These are phyloP conservation scores for Melanogaster broomeanus DNA, from an alignment of 768 basidiomycete genomes.

Conservation along the genomic window DNA sequence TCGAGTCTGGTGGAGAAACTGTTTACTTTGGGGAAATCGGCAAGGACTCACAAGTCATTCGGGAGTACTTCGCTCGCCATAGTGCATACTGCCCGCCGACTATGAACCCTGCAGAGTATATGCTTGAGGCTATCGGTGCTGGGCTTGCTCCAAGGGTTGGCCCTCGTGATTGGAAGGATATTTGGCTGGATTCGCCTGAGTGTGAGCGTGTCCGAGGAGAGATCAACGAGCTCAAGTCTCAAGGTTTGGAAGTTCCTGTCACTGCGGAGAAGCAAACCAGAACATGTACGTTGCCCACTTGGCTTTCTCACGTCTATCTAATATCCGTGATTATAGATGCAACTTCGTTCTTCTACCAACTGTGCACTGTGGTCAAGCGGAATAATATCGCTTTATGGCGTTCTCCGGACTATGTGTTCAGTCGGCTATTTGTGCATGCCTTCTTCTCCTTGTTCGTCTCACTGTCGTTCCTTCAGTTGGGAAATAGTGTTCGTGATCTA, in stretches of 20 bases:
- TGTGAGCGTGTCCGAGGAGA: slow-evolving; percentile 41
- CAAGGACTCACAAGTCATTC: slow-evolving; percentile 63
- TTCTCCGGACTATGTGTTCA: slow-evolving; percentile 84
- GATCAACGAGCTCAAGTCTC: slow-evolving; percentile 48
- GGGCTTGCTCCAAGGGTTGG: slow-evolving; percentile 73
- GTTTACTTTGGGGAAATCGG: slow-evolving; percentile 96
- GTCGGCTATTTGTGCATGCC: slow-evolving; percentile 73
- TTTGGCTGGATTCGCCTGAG: slow-evolving; percentile 80
- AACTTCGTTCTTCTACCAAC: slow-evolving; percentile 74
- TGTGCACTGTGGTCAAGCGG: slow-evolving; percentile 63
- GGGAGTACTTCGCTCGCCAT: slow-evolving; percentile 72
- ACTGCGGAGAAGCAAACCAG: slow-evolving; percentile 41
- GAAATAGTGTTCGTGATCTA: slow-evolving; percentile 61
- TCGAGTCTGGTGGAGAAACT: slow-evolving; percentile 82
- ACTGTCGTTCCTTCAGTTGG: slow-evolving; percentile 78
- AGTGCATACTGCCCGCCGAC: slow-evolving; percentile 73
- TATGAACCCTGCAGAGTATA: slow-evolving; percentile 79
- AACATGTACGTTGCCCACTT: slow-evolving; percentile 43
- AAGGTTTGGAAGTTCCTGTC: slow-evolving; percentile 45
- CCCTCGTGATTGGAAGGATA: slow-evolving; percentile 81
- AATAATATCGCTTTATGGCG: slow-evolving; percentile 78
- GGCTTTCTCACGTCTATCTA: neutral
- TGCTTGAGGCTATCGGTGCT: slow-evolving; percentile 87
- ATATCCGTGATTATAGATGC: slow-evolving; percentile 50
- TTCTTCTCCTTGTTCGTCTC: slow-evolving; percentile 73